Evolutionary conservation across 2,329 filamentous ascomycete genomes (phyloP), one percentile per base, ranked within the genome.

Genomic region (Tolypocladium tropicale): DNA sequence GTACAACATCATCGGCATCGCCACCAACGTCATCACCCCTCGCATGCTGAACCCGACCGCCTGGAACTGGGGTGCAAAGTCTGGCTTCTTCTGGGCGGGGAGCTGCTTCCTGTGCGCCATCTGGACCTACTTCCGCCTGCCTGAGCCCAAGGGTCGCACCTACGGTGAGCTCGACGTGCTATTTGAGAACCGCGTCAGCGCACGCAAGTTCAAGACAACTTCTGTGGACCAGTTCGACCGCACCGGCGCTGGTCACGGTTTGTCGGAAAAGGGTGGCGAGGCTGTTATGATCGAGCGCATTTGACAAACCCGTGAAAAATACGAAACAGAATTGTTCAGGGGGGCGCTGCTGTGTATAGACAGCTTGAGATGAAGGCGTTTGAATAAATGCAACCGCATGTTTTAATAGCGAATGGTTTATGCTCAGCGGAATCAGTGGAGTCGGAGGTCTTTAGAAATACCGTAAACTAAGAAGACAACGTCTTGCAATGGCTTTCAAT

Each of bases 141-240:
- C 79, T 4, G 81, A 84, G 69, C 78, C 80, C 18, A 76, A 74
- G 56, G 78, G 74, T 7, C 73, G 78, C 39, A 79, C 78, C 0
- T 77, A 79, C 53, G 78, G 75, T 39, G 81, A 84, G 66, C 71
- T 84, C 2, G 80, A 83, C 53, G 66, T 77, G 12, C 65, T 84
- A 57, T 84, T 84, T 61, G 76, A 80, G 60, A 65, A 70, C 28
- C 61, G 65, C 11, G 64, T 76, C 11, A 64, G 71, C 25, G 74
- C 77, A 1, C 67, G 75, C 58, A 72, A 74, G 57, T 78, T 76
- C 54, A 64, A 63, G 56, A 62, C 59, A 6, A 68, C 70, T 0
- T 52, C 62, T n/a, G 60, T 73, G 33, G 67, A 66, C 54, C 53
- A 61, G 2, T 6, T 70, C 6, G 66, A 67, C 54, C 52, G 57